A percentile compares a stretch with the other conserved stretches of the same genome.
Conservation (phyloP, 2,329 filamentous ascomycete species). For the Exophiala aquamarina region DNA sequence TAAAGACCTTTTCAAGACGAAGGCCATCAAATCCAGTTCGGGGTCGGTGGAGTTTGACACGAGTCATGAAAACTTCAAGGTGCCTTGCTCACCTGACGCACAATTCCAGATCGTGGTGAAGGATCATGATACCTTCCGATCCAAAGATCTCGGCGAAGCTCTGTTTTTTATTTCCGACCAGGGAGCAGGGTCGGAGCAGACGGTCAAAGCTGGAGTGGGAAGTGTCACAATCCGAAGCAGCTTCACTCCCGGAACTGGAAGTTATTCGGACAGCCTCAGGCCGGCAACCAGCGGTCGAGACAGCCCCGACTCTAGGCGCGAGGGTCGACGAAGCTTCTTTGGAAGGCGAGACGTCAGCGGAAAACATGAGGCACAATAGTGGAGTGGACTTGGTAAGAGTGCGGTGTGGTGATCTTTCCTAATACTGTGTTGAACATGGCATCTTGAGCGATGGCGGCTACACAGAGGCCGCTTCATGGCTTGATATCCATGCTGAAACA, state of each 20-base stretch:
- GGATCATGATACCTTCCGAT: constrained; percentile 80
- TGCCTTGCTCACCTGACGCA: constrained; percentile 74
- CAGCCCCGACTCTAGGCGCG: constrained; percentile 43
- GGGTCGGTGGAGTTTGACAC: constrained; percentile 67
- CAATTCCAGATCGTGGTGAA: constrained; percentile 86
- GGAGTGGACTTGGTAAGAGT: background rate
- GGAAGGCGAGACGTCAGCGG: constrained; percentile 40
- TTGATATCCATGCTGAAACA: too few relatives aligned
- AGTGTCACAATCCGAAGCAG: constrained; percentile 71
- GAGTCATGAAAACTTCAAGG: constrained; percentile 70
- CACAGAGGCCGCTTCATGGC: too few relatives aligned
- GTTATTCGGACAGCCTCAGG: constrained; percentile 26
- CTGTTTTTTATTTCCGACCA: constrained; percentile 91
- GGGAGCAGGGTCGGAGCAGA: constrained; percentile 66
- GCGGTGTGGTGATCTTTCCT: background rate
- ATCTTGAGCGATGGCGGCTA: background rate
- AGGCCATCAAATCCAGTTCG: constrained; percentile 71
- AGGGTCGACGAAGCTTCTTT: constrained; percentile 47
- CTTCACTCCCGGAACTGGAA: constrained; percentile 58
- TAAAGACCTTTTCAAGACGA: constrained; percentile 88
- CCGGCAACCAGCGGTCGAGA: constrained; percentile 29
- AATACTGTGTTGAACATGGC: background rate
- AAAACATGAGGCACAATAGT: constrained; percentile 19
- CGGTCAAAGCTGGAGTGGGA: constrained; percentile 71
- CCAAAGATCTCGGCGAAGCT: constrained; percentile 81